phyloP scores from a whole-genome alignment of 768 basidiomycete genomes.

The Paxillus involutus region DNA sequence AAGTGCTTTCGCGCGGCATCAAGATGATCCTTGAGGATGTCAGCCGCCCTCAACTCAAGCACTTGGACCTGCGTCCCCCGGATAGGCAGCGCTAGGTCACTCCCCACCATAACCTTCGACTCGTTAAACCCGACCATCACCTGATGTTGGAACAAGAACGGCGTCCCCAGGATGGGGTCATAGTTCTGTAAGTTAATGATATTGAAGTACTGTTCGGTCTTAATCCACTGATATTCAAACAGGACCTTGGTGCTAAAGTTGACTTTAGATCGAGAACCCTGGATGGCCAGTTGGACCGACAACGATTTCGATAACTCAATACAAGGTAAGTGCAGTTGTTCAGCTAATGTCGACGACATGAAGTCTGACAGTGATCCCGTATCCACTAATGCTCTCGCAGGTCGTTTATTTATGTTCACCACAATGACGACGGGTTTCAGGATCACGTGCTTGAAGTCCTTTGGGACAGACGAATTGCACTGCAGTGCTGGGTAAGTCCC shows the following conservation, averaged over 20 bases:
- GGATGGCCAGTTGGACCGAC: conserved; percentile 26
- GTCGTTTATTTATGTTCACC: conserved; percentile 15
- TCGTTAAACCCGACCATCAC: conserved; percentile 30
- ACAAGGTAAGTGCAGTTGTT: too few species aligned
- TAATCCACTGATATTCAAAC: conserved; percentile 17
- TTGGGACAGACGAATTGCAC: background rate
- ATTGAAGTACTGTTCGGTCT: conserved; percentile 30
- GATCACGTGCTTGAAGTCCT: background rate
- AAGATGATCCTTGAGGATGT: background rate
- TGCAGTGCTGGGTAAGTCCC: background rate
- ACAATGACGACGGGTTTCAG: conserved; percentile 14
- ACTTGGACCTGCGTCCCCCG: conserved; percentile 2
- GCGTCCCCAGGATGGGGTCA: conserved; percentile 39
- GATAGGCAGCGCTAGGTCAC: conserved; percentile 9
- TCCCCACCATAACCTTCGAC: conserved; percentile 10
- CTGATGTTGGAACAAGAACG: conserved; percentile 35
- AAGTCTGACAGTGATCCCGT: too few species aligned
- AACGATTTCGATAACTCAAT: too few species aligned
- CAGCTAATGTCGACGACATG: too few species aligned
- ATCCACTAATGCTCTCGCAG: conserved; percentile 11
- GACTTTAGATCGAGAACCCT: conserved; percentile 29
- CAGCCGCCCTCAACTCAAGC: background rate
- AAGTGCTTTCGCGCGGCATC: conserved; percentile 6
- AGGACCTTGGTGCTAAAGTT: conserved; percentile 13
- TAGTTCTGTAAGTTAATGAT: conserved; percentile 38